Percentiles rank a stretch among this genome's conserved stretches.
phyloP scores from a whole-genome alignment of 306 rosid species.

The Prunus campanulata region DNA sequence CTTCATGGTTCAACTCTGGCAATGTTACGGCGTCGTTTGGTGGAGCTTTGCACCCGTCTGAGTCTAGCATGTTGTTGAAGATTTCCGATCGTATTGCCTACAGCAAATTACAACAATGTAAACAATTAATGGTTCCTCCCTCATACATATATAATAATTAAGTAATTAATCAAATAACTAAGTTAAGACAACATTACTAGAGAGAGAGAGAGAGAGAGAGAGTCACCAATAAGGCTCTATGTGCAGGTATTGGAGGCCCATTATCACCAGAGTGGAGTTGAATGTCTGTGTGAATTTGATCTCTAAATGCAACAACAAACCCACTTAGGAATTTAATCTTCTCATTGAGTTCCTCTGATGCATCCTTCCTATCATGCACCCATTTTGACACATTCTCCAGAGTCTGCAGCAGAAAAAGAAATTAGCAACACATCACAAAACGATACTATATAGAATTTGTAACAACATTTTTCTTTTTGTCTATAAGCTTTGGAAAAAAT shows the following conservation, averaged over 20 bases:
- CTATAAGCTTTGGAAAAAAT: too few relatives aligned
- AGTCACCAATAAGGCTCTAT: slow-evolving; percentile 55
- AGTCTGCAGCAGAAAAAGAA: slow-evolving; percentile 33
- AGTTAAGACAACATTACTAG: background rate
- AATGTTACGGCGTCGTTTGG: slow-evolving; percentile 40
- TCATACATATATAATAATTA: background rate
- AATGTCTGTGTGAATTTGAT: slow-evolving; percentile 66
- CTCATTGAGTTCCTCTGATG: slow-evolving; percentile 37
- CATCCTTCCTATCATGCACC: slow-evolving; percentile 33
- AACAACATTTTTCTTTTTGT: background rate
- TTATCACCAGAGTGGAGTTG: slow-evolving; percentile 41
- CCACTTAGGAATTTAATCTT: slow-evolving; percentile 47
- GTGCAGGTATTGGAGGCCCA: slow-evolving; percentile 63
- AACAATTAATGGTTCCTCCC: background rate
- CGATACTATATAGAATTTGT: background rate
- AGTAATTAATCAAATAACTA: background rate
- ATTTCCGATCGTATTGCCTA: slow-evolving; percentile 81
- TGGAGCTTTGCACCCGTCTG: slow-evolving; percentile 66
- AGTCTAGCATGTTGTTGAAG: slow-evolving; percentile 68
- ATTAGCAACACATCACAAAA: background rate
- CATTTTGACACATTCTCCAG: slow-evolving; percentile 43
- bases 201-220: background rate
- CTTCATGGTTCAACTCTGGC: slow-evolving; percentile 58
- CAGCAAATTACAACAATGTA: background rate
- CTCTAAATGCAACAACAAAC: slow-evolving; percentile 47